Percentiles rank a stretch among this genome's conserved stretches.
phyloP scores from a whole-genome alignment of 805 yeast genomes.

The Wickerhamiella domercqiae region DNA sequence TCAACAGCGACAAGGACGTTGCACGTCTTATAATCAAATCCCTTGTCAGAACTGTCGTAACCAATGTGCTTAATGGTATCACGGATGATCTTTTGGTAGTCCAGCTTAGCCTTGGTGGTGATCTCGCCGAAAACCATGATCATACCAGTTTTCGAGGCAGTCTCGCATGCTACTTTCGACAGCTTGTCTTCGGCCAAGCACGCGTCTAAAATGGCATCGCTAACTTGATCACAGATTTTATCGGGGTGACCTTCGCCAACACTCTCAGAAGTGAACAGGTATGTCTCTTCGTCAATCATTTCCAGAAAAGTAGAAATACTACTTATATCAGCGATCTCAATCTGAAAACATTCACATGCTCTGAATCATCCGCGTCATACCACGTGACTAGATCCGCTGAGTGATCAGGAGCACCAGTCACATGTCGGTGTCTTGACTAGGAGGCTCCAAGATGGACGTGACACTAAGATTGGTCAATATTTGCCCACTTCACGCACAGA shows the following conservation, averaged over 20 bases:
- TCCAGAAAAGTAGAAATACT: no score
- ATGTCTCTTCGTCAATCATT: conserved; percentile 26
- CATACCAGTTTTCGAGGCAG: conserved; percentile 99
- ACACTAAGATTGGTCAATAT: no score
- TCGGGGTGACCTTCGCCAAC: conserved; percentile 53
- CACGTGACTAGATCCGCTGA: no score
- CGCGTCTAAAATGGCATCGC: conserved; percentile 96
- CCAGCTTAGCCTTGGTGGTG: conserved; percentile 89
- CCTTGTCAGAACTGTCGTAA: conserved; percentile 89
- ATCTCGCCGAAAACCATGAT: conserved; percentile 99
- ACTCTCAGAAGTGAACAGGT: conserved; percentile 52
- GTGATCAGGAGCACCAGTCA: no score
- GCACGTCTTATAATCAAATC: conserved; percentile 98
- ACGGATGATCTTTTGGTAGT: conserved; percentile 94
- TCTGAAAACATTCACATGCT: no score
- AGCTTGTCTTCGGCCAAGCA: conserved; percentile 90
- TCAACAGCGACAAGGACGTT: conserved; percentile 97
- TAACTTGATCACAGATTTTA: conserved; percentile 84
- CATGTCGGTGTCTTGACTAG: no score
- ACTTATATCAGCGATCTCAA: no score
- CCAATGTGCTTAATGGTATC: conserved; percentile 98
- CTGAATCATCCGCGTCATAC: no score
- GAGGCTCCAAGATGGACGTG: no score
- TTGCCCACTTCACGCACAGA: no score
- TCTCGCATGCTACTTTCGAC: conserved; percentile 98